Evolutionary conservation across 2,329 filamentous ascomycete species (phyloP).

Genomic region (Coniella lustricola): DNA sequence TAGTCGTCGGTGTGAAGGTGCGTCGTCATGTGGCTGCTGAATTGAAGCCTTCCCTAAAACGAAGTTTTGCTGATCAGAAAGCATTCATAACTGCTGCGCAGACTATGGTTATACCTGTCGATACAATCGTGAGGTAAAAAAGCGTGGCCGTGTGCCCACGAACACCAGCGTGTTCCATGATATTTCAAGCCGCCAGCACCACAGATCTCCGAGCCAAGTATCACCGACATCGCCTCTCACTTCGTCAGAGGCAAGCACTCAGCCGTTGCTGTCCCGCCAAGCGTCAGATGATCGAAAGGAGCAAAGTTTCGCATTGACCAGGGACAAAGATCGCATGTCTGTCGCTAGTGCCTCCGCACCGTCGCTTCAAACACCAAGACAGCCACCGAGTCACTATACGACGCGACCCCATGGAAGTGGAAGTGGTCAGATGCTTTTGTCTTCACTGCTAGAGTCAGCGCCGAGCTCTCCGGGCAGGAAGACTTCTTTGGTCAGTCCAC

Average conservation of each 20-base stretch:
- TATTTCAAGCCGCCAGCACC: not conserved
- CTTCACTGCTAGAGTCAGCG: conserved; percentile 16
- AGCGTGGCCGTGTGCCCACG: conserved; percentile 28
- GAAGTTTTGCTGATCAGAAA: too few species aligned
- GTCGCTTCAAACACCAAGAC: not conserved
- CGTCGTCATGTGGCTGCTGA: conserved; percentile 10
- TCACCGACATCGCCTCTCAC: conserved; percentile 12
- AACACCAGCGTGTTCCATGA: not conserved
- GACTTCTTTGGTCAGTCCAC: conserved; percentile 8
- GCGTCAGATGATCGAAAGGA: conserved; percentile 1
- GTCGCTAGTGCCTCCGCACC: conserved; percentile 5
- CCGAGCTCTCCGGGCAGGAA: conserved; percentile 3
- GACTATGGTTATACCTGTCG: conserved; percentile 32
- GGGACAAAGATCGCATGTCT: conserved; percentile 3
- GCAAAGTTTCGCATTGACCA: conserved; percentile 2
- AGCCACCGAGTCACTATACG: conserved; percentile 5
- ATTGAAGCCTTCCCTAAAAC: too few species aligned
- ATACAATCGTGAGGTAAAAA: conserved; percentile 31
- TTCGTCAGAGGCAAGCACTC: conserved; percentile 10
- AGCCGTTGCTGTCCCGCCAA: conserved; percentile 4
- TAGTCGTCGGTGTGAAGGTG: conserved; percentile 31
- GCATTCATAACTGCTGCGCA: too few species aligned
- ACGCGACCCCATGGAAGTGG: conserved; percentile 8
- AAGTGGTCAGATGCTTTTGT: conserved; percentile 16
- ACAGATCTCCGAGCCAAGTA: conserved; percentile 1